phyloP scores from a whole-genome alignment of 345 rosid species.

The rapeseed (Brassica napus) region DNA sequence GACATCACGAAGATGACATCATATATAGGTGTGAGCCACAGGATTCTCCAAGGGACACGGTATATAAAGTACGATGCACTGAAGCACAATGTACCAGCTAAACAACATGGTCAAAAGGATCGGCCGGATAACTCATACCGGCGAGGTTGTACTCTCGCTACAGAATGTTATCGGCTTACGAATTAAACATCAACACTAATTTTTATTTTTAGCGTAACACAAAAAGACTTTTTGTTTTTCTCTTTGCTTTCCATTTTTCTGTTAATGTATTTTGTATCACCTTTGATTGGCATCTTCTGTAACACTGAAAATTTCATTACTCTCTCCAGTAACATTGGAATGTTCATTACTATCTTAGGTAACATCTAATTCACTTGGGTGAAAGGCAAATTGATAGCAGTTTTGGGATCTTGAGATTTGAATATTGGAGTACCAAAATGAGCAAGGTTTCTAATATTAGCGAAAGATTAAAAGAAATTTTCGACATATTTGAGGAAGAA shows the following conservation, averaged over 20 bases:
- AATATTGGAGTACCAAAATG: no score
- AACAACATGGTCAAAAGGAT: constrained; percentile 18
- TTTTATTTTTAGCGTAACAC: neutral
- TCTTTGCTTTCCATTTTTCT: neutral
- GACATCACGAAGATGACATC: neutral
- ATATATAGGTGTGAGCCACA: neutral
- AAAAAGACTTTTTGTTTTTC: neutral
- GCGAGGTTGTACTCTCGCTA: constrained; percentile 39
- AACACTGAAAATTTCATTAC: neutral
- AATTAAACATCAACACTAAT: neutral
- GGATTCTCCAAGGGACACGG: constrained; percentile 11
- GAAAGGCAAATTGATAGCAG: neutral
- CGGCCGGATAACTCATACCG: constrained; percentile 40
- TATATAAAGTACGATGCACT: constrained; percentile 45
- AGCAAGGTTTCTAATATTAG: no score
- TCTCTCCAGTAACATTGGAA: no score
- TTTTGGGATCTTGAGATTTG: neutral
- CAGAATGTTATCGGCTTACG: constrained; percentile 40
- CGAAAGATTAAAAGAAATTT: no score
- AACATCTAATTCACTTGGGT: neutral
- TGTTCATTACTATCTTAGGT: neutral
- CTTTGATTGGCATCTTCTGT: neutral
- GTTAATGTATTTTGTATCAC: neutral
- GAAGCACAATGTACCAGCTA: constrained; percentile 28
- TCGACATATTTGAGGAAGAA: no score